A percentile compares a stretch with the other conserved stretches of the same genome.
These are phyloP conservation scores for Russula emetica DNA, from an alignment of 768 basidiomycete genomes.

Conservation along the genomic window DNA sequence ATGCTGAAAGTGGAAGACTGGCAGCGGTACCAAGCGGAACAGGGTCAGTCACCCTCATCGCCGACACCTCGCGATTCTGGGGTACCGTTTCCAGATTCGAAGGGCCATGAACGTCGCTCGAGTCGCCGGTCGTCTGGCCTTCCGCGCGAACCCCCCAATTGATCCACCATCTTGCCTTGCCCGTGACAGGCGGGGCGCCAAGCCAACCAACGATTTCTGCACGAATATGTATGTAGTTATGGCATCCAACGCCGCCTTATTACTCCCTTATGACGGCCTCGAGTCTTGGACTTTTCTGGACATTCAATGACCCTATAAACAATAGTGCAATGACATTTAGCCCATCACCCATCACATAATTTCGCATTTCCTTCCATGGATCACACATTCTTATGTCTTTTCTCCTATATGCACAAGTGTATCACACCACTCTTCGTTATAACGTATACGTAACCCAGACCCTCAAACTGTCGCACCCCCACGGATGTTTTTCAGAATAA, in stretches of 20 bases:
- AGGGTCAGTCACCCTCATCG: conserved; percentile 26
- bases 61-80: conserved; percentile 34
- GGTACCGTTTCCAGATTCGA: conserved; percentile 57
- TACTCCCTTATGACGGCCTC: conserved; percentile 13
- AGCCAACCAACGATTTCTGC: conserved; percentile 10
- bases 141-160: conserved; percentile 42
- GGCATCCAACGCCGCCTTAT: conserved; percentile 20
- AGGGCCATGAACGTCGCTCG: conserved; percentile 33
- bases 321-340: conserved; percentile 19
- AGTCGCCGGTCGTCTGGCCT: conserved; percentile 34
- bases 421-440: conserved; percentile 8
- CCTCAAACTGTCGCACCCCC: conserved; percentile 8
- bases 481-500: neutral
- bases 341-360: conserved; percentile 19
- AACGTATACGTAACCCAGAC: conserved; percentile 23
- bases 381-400: conserved; percentile 2
- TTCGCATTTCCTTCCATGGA: conserved; percentile 18
- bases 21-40: conserved; percentile 66
- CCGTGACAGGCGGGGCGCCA: conserved; percentile 5
- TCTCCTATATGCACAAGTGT: conserved; percentile 10
- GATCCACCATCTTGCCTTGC: conserved; percentile 12
- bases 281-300: conserved; percentile 16
- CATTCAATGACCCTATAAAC: conserved; percentile 14
- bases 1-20: conserved; percentile 82
- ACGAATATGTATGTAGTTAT: conserved; percentile 23